Base-by-base conservation (phyloP, 352 stramenopile genomes). In the Phytophthora sp. region DNA sequence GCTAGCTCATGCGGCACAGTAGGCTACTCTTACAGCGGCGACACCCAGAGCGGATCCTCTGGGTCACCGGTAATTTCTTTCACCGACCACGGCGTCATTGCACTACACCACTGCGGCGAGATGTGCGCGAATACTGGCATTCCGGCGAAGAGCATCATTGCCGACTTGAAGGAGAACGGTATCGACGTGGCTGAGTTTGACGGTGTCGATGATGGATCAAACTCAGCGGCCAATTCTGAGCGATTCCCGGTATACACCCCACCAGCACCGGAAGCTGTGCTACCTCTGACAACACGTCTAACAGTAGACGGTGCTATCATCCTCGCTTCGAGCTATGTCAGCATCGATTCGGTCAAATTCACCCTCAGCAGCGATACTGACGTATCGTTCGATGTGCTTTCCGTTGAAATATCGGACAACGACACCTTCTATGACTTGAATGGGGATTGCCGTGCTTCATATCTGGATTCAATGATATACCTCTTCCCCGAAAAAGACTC, bases 31-130 rank as follows among this genome's bases (percentile, higher is more conserved):
- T 91, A 91, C 67, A 89, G 78, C 31, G 78, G 71, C 9, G 82
- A 91, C 52, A 91, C 82, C 2, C 69, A 91, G 15, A 76, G 61
- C 8, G 82, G 82, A 1, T 89, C 82, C 2, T 91, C 82, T 0
- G 82, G 82, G 0, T 86, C 82, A 6, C 83, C 83, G 0, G 79
- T 92, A 3, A 51, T 92, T 8, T 79, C 76, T 13, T 69, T 64
- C 4, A 18, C 54, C 0, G 78, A 89, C 55, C 67, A 90, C 58
- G 76, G 76, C 13, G 83, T 92, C 13, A 63, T 90, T 31, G 83
- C 80, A 15, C 64, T 92, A n/a, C 78, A 92, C 55, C 82, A 89
- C 45, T 92, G 83, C 55, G 83, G 83, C 5, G 54, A 84, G 42
- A 62, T 72, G 52, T 90, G 83, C 27, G 64, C 66, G 4, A 92